These are phyloP conservation scores for Euclidium syriacum DNA, from an alignment of 345 rosid species.

Conservation along the genomic window DNA sequence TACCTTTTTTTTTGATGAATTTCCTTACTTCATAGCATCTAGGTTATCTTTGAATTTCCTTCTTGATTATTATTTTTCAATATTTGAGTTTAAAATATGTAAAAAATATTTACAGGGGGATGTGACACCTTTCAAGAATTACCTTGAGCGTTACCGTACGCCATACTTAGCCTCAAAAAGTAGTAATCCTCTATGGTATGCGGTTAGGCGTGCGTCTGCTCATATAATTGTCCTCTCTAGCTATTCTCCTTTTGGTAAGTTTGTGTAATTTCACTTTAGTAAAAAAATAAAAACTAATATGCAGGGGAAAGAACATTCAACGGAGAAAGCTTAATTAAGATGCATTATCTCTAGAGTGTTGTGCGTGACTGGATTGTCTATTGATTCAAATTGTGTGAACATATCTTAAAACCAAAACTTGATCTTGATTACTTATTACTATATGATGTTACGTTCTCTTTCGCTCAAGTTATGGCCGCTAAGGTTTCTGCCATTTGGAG, in stretches of 20 bases:
- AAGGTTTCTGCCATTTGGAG: too few relatives aligned
- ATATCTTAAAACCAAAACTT: background rate
- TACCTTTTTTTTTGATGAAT: too few relatives aligned
- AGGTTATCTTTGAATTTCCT: too few relatives aligned
- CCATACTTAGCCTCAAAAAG: conserved; percentile 77
- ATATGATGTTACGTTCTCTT: too few relatives aligned
- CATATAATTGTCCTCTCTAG: conserved; percentile 91
- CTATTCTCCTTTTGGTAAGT: conserved; percentile 95
- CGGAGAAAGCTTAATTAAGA: conserved; percentile 64
- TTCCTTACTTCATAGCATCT: too few relatives aligned
- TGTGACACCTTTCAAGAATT: conserved; percentile 73
- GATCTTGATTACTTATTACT: background rate
- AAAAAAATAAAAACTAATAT: background rate
- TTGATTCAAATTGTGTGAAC: background rate
- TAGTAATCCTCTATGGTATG: conserved; percentile 83
- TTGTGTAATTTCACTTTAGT: background rate
- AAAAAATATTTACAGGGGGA: conserved; percentile 53
- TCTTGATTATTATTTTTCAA: too few relatives aligned
- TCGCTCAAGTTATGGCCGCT: too few relatives aligned
- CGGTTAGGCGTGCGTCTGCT: conserved; percentile 87
- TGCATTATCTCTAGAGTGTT: conserved; percentile 35
- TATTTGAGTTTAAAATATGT: conserved; percentile 1
- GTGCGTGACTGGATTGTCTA: conserved; percentile 24
- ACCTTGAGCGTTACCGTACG: conserved; percentile 75
- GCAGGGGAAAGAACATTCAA: conserved; percentile 56